Evolutionary conservation across 805 yeast species (phyloP).

Genomic region (Vanderwaltozyma verrucispora): DNA sequence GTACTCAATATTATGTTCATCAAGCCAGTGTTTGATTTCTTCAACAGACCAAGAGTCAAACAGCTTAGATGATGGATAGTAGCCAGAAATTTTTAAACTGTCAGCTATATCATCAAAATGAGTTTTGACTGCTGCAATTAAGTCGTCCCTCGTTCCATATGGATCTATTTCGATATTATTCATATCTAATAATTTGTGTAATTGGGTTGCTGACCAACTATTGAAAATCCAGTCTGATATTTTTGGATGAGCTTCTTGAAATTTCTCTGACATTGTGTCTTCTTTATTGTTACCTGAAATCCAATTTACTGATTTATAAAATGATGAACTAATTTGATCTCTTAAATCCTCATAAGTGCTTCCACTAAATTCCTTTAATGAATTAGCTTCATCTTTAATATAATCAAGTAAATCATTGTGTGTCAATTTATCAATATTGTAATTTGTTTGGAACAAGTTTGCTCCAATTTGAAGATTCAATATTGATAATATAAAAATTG

Average conservation of each 20-base stretch:
- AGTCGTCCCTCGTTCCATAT: conserved; percentile 35
- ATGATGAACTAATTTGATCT: conserved; percentile 1
- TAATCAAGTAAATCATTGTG: conserved; percentile 27
- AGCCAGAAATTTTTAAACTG: conserved; percentile 31
- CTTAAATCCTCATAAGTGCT: conserved; percentile 18
- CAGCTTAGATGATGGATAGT: conserved; percentile 42
- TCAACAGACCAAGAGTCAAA: conserved; percentile 31
- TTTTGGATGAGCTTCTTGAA: not conserved
- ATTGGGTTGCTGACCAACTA: conserved; percentile 43
- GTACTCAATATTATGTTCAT: conserved; percentile 32
- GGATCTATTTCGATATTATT: conserved; percentile 32
- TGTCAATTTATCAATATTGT: conserved; percentile 26
- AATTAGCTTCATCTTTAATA: conserved; percentile 24
- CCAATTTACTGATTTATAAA: too few relatives aligned
- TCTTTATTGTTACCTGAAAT: not conserved
- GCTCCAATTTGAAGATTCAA: not conserved
- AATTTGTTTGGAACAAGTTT: conserved; percentile 2
- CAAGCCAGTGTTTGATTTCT: conserved; percentile 42
- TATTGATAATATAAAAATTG: too few relatives aligned
- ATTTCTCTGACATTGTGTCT: not conserved
- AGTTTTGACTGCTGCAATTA: conserved; percentile 36
- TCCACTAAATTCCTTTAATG: conserved; percentile 12
- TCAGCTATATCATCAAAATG: conserved; percentile 34
- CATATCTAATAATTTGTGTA: conserved; percentile 40
- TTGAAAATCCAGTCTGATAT: conserved; percentile 39